Evolutionary conservation across 2,329 filamentous ascomycete genomes (phyloP).

Genomic region (Periconia digitata): DNA sequence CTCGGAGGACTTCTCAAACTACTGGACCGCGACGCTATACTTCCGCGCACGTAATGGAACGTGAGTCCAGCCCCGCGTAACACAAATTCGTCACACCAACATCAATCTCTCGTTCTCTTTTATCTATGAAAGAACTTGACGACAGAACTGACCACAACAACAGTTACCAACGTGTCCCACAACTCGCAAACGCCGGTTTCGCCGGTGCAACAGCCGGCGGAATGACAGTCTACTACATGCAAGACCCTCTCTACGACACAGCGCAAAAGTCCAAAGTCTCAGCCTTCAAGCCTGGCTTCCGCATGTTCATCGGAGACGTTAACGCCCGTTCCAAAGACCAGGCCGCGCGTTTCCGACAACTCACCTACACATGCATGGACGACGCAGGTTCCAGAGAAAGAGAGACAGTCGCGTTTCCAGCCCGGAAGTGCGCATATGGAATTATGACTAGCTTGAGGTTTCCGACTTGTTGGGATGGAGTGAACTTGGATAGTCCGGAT

Average conservation of each 20-base stretch:
- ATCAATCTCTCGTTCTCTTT: no score
- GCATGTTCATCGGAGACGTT: constrained; percentile 20
- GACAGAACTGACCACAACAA: no score
- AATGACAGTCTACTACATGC: constrained; percentile 23
- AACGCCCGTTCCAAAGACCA: constrained; percentile 30
- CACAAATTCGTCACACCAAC: no score
- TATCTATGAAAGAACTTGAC: no score
- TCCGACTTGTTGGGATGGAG: constrained; percentile 29
- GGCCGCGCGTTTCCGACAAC: constrained; percentile 42
- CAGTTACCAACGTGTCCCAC: constrained; percentile 46
- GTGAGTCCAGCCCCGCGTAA: no score
- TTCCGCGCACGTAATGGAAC: constrained; percentile 33
- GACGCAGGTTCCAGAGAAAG: constrained; percentile 11
- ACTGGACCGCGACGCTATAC: constrained; percentile 30
- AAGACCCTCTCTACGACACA: constrained; percentile 17
- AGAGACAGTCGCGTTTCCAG: constrained; percentile 46
- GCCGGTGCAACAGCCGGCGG: constrained; percentile 13
- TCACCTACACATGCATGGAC: constrained; percentile 48
- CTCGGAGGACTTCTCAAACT: constrained; percentile 21
- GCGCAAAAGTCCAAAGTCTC: constrained; percentile 14
- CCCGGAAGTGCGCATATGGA: constrained; percentile 41
- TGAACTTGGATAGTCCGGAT: constrained; percentile 62
- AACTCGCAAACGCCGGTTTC: constrained; percentile 31
- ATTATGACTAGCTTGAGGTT: constrained; percentile 42
- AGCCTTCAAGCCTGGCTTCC: constrained; percentile 20